phyloP scores from a whole-genome alignment of 768 basidiomycete species.

The Astraeus odoratus region DNA sequence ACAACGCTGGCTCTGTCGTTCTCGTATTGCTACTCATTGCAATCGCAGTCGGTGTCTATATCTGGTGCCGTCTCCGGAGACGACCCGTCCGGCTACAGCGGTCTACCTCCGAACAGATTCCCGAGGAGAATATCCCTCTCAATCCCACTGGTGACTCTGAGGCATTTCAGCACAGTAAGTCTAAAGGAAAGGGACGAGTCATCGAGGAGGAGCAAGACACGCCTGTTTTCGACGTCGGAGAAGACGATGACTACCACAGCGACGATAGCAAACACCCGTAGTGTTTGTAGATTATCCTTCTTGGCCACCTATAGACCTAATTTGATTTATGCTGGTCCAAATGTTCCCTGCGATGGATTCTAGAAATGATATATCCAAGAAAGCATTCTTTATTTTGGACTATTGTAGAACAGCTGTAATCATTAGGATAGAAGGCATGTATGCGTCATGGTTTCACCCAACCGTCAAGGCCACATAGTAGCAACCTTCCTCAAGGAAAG shows the following conservation, averaged over 20 bases:
- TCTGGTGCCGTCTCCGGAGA: slow-evolving; percentile 86
- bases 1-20: slow-evolving; percentile 85
- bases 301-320: neutral
- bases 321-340: too few relatives aligned
- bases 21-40: slow-evolving; percentile 75
- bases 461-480: slow-evolving; percentile 80
- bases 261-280: neutral
- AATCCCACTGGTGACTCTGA: slow-evolving; percentile 35
- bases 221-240: slow-evolving; percentile 52
- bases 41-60: too few relatives aligned
- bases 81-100: too few relatives aligned
- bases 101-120: too few relatives aligned
- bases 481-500: slow-evolving; percentile 35
- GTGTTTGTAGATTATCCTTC: neutral
- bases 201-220: slow-evolving; percentile 22
- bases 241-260: slow-evolving; percentile 40
- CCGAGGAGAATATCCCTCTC: too few relatives aligned
- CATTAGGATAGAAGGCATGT: slow-evolving; percentile 32
- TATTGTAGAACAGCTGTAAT: too few relatives aligned
- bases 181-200: slow-evolving; percentile 47
- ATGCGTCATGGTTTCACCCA: slow-evolving; percentile 75
- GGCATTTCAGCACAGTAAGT: slow-evolving; percentile 27
- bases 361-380: too few relatives aligned
- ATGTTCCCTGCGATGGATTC: neutral
- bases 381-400: too few relatives aligned